Evolutionary conservation across 139 green algal genomes (phyloP).

Genomic region (Pleodorina starrii): DNA sequence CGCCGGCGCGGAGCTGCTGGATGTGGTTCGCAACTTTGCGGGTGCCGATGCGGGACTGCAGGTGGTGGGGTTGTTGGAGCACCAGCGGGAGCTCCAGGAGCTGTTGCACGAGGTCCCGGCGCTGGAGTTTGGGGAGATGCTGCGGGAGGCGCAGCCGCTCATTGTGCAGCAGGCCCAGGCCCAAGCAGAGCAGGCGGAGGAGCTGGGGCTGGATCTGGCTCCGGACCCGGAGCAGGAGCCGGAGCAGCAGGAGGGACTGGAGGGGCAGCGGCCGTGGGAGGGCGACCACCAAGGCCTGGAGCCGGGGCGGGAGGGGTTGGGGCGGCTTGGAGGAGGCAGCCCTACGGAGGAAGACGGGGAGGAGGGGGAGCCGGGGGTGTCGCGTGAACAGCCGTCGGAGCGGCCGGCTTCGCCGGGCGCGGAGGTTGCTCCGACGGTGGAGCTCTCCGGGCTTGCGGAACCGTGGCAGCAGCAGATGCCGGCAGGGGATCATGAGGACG

Average conservation of each 20-base stretch:
- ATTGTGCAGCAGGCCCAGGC: slow-evolving; percentile 16
- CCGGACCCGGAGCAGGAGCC: neutral
- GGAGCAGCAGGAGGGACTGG: neutral
- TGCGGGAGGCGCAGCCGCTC: slow-evolving; percentile 18
- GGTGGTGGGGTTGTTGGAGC: slow-evolving; percentile 55
- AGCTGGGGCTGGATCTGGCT: neutral
- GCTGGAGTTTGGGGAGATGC: slow-evolving; percentile 25
- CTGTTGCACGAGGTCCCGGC: slow-evolving; percentile 49
- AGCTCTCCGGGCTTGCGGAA: no score
- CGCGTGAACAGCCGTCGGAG: no score
- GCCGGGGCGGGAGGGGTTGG: neutral
- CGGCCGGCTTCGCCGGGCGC: no score
- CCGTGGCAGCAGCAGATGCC: no score
- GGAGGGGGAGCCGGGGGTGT: neutral
- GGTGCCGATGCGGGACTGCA: neutral
- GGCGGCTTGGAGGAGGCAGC: no score
- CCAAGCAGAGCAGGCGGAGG: no score
- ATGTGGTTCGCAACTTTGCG: slow-evolving; percentile 6
- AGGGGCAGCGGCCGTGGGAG: no score
- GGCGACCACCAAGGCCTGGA: no score
- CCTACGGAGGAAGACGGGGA: neutral
- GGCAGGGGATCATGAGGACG: no score
- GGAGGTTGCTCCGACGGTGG: no score
- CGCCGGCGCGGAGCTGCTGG: neutral
- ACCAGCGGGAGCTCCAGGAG: slow-evolving; percentile 61